Base-by-base conservation (phyloP, 805 yeast species). In the Ogataea henricii region DNA sequence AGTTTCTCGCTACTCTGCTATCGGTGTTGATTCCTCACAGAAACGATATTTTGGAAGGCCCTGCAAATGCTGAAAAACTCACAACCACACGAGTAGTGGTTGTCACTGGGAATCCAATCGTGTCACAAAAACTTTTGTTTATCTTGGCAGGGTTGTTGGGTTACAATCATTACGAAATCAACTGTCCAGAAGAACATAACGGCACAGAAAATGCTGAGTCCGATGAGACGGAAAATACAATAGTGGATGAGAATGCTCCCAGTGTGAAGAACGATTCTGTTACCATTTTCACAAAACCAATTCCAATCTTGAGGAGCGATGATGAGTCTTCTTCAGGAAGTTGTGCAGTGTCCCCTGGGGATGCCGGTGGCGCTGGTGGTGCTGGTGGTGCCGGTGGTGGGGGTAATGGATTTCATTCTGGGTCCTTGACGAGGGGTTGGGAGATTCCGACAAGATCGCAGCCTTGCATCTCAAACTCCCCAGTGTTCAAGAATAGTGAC, bases 81-180 rank as follows among this genome's bases (percentile, higher is more conserved):
- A 66, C 65, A 23, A 56, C 71, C 6, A 65, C 72, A 2, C 59
- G 83, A 38, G 69, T 79, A 1, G 79, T 79, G 3, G 66, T 79
- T 2, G 74, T 77, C 71, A 79, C 83, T 0, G 79, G 81, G 7
- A 79, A 79, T 52, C 81, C 83, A 2, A 72, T 71, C 23, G 80
- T 79, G 4, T 81, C 83, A 4, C 80, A 79, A 51, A 78, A 78
- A 55, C 64, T 79, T 42, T 65, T 79, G 0, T 77, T 78, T 46
- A 77, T 79, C 8, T 54, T 79, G n/a, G 72, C 76, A 46, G 83
- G 81, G 0, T 52, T 79, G 23, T 59, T 79, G 6, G 74, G 78
- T 1, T 71, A 72, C 53, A 68, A 64, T 29, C 40, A 48, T 25
- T 58, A 57, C 40, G 47, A 49, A 0, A 41, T 42, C 20, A 37